Percentiles rank a stretch among this genome's conserved stretches.
These are phyloP conservation scores for Phytophthora foliorum DNA, from an alignment of 352 stramenopile genomes.

Conservation along the genomic window DNA sequence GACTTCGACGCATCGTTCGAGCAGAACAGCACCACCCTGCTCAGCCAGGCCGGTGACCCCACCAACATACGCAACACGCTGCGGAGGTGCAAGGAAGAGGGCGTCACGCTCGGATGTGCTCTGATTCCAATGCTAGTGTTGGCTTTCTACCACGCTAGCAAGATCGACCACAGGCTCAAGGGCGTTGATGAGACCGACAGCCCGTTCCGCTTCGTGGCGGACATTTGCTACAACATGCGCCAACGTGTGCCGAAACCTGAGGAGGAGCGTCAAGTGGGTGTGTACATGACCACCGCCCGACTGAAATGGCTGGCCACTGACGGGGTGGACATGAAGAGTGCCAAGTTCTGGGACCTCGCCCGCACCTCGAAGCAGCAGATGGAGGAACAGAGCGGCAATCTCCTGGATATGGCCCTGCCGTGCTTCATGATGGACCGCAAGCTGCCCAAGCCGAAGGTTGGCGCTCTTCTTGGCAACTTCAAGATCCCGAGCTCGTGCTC, in stretches of 20 bases:
- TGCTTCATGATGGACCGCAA: constrained; percentile 46
- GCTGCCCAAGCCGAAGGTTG: constrained; percentile 38
- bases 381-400: constrained; percentile 26
- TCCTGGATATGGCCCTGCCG: constrained; percentile 59
- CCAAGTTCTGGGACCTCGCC: constrained; percentile 67
- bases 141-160: constrained; percentile 58
- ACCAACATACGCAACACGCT: constrained; percentile 56
- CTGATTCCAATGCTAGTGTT: constrained; percentile 56
- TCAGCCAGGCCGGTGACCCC: constrained; percentile 48
- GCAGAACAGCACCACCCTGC: constrained; percentile 54
- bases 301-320: constrained; percentile 56
- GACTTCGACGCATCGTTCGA: constrained; percentile 47
- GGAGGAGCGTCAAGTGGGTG: constrained; percentile 48
- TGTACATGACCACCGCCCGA: constrained; percentile 55
- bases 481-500: constrained; percentile 45
- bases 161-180: constrained; percentile 43
- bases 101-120: constrained; percentile 52
- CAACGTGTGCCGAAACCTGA: constrained; percentile 26
- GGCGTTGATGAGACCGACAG: constrained; percentile 20
- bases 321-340: constrained; percentile 50
- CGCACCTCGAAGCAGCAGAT: constrained; percentile 47
- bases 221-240: constrained; percentile 67
- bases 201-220: constrained; percentile 50
- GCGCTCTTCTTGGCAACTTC: constrained; percentile 34
- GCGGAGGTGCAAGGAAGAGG: constrained; percentile 50